phyloP scores from a whole-genome alignment of 2,329 filamentous ascomycete genomes.

The Phialophora macrospora region DNA sequence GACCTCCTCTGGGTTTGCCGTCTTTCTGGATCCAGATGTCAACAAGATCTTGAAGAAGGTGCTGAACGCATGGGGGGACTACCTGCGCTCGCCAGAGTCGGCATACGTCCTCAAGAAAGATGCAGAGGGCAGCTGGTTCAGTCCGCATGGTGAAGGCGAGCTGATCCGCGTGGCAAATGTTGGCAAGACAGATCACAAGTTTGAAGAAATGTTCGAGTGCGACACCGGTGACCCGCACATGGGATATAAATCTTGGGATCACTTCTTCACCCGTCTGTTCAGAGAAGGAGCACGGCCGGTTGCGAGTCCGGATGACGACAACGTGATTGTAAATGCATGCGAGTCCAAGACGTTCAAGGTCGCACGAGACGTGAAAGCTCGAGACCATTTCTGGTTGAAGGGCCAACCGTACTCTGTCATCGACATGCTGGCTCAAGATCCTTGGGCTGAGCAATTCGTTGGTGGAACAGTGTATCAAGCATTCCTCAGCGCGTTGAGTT shows the following conservation, averaged over 20 bases:
- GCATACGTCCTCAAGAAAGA: conserved; percentile 52
- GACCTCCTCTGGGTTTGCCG: conserved; percentile 59
- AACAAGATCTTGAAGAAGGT: conserved; percentile 59
- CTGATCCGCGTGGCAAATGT: conserved; percentile 43
- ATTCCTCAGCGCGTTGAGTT: conserved; percentile 69
- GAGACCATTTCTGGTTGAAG: conserved; percentile 71
- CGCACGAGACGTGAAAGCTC: conserved; percentile 56
- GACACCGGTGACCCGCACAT: conserved; percentile 44
- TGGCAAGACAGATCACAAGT: conserved; percentile 38
- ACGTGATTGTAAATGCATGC: conserved; percentile 66
- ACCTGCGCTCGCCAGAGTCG: conserved; percentile 57
- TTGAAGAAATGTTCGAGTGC: conserved; percentile 43
- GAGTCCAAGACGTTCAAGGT: conserved; percentile 66
- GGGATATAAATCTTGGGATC: conserved; percentile 71
- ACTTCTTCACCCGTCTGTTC: conserved; percentile 69
- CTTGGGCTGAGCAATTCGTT: conserved; percentile 59
- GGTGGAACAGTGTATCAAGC: conserved; percentile 73
- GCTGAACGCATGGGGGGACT: conserved; percentile 55
- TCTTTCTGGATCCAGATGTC: conserved; percentile 59
- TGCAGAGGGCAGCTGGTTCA: conserved; percentile 49
- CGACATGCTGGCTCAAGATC: conserved; percentile 67
- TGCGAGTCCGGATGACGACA: conserved; percentile 59
- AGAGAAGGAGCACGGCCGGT: conserved; percentile 62
- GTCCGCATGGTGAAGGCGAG: conserved; percentile 46
- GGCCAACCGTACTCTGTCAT: conserved; percentile 68